A percentile compares a stretch with the other conserved stretches of the same genome.
These are phyloP conservation scores for Schizophyllum amplum DNA, from an alignment of 1,284 basidiomycete genomes.

Conservation along the genomic window DNA sequence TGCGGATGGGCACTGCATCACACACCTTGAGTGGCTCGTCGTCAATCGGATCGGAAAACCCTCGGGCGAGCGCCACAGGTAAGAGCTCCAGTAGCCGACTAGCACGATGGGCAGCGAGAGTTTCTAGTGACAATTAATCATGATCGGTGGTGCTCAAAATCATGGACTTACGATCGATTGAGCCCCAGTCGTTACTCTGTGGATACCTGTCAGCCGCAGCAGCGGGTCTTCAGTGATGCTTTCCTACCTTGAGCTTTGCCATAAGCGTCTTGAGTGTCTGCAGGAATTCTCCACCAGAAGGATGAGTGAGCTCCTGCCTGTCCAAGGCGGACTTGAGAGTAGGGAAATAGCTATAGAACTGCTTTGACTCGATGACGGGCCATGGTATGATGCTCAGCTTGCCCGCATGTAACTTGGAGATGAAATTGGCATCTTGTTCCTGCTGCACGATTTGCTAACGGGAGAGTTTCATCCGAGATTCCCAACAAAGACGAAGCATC, in stretches of 20 bases:
- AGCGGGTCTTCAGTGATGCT: not conserved
- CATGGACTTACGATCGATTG: slow-evolving; percentile 41
- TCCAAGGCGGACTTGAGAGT: slow-evolving; percentile 38
- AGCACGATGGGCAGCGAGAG: slow-evolving; percentile 45
- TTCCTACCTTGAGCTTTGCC: slow-evolving; percentile 53
- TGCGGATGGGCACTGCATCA: too few relatives aligned
- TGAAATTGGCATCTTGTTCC: slow-evolving; percentile 56
- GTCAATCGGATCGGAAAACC: slow-evolving; percentile 36
- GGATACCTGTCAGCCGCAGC: not conserved
- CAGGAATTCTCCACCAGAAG: slow-evolving; percentile 44
- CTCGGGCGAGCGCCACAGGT: slow-evolving; percentile 35
- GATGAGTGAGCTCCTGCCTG: slow-evolving; percentile 39
- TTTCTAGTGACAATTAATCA: slow-evolving; percentile 31
- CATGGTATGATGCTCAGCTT: slow-evolving; percentile 52
- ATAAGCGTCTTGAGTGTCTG: slow-evolving; percentile 54
- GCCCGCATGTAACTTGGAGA: slow-evolving; percentile 45
- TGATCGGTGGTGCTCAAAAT: not conserved
- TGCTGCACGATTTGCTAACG: slow-evolving; percentile 38
- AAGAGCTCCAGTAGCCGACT: slow-evolving; percentile 34
- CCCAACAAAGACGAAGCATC: not conserved
- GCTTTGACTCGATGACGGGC: slow-evolving; percentile 54
- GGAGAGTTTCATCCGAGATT: too few relatives aligned
- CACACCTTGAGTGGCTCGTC: slow-evolving; percentile 44
- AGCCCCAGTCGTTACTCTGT: slow-evolving; percentile 57
- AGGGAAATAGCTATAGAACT: slow-evolving; percentile 48